These are phyloP conservation scores for Phytopythium aichiense DNA, from an alignment of 352 stramenopile species.

Conservation along the genomic window DNA sequence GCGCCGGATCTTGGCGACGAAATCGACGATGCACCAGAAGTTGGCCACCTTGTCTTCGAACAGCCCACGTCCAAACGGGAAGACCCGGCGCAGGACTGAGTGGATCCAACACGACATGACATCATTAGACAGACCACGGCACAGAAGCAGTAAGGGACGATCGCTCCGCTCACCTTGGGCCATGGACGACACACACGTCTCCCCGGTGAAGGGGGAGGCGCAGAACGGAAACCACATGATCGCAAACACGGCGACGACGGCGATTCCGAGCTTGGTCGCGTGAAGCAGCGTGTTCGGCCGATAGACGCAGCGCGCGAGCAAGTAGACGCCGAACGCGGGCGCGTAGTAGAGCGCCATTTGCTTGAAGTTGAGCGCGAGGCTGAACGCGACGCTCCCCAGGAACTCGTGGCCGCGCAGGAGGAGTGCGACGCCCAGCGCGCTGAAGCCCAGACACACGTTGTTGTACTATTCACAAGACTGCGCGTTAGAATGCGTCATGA, in stretches of 20 bases:
- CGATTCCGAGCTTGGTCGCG: slow-evolving; percentile 69
- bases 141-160: neutral
- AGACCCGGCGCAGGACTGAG: slow-evolving; percentile 90
- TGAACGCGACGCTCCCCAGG: slow-evolving; percentile 85
- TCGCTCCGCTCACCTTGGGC: slow-evolving; percentile 46
- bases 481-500: neutral
- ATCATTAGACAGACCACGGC: neutral
- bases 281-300: slow-evolving; percentile 43
- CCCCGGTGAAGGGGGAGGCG: slow-evolving; percentile 27
- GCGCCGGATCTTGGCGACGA: slow-evolving; percentile 67
- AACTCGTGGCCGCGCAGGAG: slow-evolving; percentile 77
- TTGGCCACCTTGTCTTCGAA: slow-evolving; percentile 99
- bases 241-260: slow-evolving; percentile 88
- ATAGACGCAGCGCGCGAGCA: slow-evolving; percentile 88
- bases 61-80: slow-evolving; percentile 94
- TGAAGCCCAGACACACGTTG: slow-evolving; percentile 95
- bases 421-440: slow-evolving; percentile 59
- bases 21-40: slow-evolving; percentile 93
- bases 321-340: slow-evolving; percentile 90
- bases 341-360: slow-evolving; percentile 99
- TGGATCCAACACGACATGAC: neutral
- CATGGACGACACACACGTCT: slow-evolving; percentile 57
- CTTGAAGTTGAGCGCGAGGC: slow-evolving; percentile 97
- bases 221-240: slow-evolving; percentile 92
- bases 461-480: slow-evolving; percentile 86